Evolutionary conservation across 768 basidiomycete genomes (phyloP).

Genomic region (Russula virescens): DNA sequence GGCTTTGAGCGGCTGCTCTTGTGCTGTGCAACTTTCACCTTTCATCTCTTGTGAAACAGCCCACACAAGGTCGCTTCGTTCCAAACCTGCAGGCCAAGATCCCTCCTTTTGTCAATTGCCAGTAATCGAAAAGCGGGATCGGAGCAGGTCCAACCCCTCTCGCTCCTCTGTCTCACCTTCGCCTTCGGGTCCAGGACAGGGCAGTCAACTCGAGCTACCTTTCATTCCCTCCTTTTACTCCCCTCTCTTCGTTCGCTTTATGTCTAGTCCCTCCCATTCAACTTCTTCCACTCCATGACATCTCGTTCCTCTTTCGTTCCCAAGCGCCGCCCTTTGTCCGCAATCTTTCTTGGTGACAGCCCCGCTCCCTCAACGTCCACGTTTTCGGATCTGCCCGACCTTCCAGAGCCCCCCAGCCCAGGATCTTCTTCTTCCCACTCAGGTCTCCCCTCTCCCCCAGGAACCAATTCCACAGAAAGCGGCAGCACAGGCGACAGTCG

Average conservation of each 20-base stretch:
- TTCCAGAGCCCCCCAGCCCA: slow-evolving; percentile 69
- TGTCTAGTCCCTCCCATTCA: slow-evolving; percentile 18
- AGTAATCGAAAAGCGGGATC: slow-evolving; percentile 12
- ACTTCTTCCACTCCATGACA: slow-evolving; percentile 38
- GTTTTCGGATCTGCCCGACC: slow-evolving; percentile 30
- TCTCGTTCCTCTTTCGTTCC: slow-evolving; percentile 40
- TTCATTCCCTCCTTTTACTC: neutral
- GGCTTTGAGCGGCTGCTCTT: neutral
- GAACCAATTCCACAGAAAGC: slow-evolving; percentile 80
- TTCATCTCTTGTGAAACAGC: slow-evolving; percentile 2
- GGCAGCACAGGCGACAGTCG: slow-evolving; percentile 36
- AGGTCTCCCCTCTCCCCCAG: slow-evolving; percentile 77
- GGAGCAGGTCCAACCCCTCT: slow-evolving; percentile 9
- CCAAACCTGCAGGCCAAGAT: slow-evolving; percentile 4
- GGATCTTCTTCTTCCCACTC: slow-evolving; percentile 47
- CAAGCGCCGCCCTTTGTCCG: slow-evolving; percentile 53
- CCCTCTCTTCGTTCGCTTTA: slow-evolving; percentile 12
- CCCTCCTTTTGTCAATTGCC: slow-evolving; percentile 9
- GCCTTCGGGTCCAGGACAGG: neutral
- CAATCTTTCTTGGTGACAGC: slow-evolving; percentile 47
- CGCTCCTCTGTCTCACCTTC: neutral
- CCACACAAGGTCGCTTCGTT: slow-evolving; percentile 7
- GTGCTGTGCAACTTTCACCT: slow-evolving; percentile 5
- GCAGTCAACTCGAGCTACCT: neutral
- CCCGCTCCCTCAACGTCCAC: slow-evolving; percentile 34